phyloP scores from a whole-genome alignment of 106 monocot genomes.

The Vanilla planifolia region DNA sequence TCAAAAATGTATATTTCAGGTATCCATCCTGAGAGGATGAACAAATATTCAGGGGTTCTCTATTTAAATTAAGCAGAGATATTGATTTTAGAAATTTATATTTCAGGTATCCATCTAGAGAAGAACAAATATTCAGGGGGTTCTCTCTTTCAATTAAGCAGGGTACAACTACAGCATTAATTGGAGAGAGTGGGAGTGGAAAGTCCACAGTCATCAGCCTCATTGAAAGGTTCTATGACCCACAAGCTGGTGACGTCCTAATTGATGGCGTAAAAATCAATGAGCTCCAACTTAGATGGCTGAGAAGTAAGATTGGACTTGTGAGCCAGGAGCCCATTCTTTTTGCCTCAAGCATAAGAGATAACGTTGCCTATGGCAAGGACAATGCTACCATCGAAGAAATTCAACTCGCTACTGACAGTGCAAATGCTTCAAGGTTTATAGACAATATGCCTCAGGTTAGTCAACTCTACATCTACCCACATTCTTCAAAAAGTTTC shows the following conservation, averaged over 20 bases:
- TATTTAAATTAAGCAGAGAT: too few relatives aligned
- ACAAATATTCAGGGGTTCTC: slow-evolving; percentile 21
- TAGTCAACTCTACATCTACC: not conserved
- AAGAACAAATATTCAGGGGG: slow-evolving; percentile 19
- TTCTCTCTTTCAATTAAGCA: slow-evolving; percentile 28
- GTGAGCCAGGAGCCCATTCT: slow-evolving; percentile 48
- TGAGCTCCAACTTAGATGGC: slow-evolving; percentile 40
- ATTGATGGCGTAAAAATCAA: slow-evolving; percentile 43
- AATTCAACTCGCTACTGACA: slow-evolving; percentile 27
- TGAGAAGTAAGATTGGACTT: slow-evolving; percentile 40
- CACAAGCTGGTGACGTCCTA: slow-evolving; percentile 36
- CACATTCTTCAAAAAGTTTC: not conserved
- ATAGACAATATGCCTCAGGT: slow-evolving; percentile 59
- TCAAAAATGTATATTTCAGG: slow-evolving; percentile 40
- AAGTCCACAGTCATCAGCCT: slow-evolving; percentile 42
- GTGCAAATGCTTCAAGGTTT: slow-evolving; percentile 46
- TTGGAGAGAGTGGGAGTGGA: slow-evolving; percentile 49
- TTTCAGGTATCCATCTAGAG: slow-evolving; percentile 37
- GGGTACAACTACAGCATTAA: slow-evolving; percentile 32
- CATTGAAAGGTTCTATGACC: slow-evolving; percentile 44
- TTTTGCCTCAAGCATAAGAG: slow-evolving; percentile 37
- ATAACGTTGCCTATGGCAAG: slow-evolving; percentile 48
- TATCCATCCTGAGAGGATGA: slow-evolving; percentile 47
- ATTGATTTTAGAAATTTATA: slow-evolving; percentile 13
- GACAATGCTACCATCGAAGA: slow-evolving; percentile 36